These are phyloP conservation scores for Zymoseptoria brevis DNA, from an alignment of 2,329 filamentous ascomycete species.

Conservation along the genomic window DNA sequence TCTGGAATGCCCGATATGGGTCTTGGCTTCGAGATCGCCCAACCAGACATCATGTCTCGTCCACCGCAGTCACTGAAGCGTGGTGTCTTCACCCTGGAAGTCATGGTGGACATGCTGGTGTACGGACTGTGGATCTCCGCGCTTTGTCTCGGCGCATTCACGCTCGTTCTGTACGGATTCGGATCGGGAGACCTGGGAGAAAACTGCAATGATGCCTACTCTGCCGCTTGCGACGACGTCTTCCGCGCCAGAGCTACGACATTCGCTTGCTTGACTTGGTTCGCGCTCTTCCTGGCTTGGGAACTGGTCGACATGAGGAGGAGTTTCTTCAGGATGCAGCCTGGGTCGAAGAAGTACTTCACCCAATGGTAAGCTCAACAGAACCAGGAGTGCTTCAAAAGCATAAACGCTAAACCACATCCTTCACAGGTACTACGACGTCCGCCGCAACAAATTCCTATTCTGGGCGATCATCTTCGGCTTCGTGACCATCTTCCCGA, in stretches of 20 bases:
- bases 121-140: conserved; percentile 71
- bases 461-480: conserved; percentile 37
- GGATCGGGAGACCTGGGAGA: conserved; percentile 43
- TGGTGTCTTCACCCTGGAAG: conserved; percentile 69
- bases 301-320: conserved; percentile 65
- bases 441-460: conserved; percentile 63
- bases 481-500: conserved; percentile 38
- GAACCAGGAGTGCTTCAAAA: no score
- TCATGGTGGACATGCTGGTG: conserved; percentile 69
- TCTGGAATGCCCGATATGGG: conserved; percentile 80
- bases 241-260: conserved; percentile 65
- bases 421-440: conserved; percentile 55
- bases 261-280: conserved; percentile 68
- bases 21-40: conserved; percentile 68
- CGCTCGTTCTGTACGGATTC: conserved; percentile 56
- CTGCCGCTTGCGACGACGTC: conserved; percentile 49
- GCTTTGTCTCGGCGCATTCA: conserved; percentile 52
- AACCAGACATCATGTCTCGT: conserved; percentile 67
- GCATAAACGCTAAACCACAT: no score
- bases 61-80: conserved; percentile 61
- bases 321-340: conserved; percentile 67
- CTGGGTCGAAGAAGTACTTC: conserved; percentile 50
- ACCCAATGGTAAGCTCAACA: no score
- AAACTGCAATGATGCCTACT: conserved; percentile 54
- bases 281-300: conserved; percentile 67